Conservation (phyloP, 306 rosid genomes). For the Chamaecrista fasciculata region DNA sequence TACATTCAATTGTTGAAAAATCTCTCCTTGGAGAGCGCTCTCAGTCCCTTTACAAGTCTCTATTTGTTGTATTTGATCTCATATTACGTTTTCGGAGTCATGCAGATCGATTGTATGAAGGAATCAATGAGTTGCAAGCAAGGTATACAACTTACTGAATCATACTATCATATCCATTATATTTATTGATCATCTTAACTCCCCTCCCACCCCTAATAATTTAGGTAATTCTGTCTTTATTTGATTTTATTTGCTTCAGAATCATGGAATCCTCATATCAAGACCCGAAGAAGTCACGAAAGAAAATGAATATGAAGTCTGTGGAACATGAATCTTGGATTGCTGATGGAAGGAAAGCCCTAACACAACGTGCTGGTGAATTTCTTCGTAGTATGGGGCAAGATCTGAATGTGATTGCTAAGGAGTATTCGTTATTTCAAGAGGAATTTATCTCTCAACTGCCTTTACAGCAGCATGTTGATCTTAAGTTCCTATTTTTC, state of each 20-base stretch:
- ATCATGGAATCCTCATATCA: conserved; percentile 62
- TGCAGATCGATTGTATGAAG: conserved; percentile 85
- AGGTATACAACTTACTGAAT: conserved; percentile 48
- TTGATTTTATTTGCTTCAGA: conserved; percentile 50
- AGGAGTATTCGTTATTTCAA: conserved; percentile 82
- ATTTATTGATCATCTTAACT: neutral
- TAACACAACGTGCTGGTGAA: conserved; percentile 80
- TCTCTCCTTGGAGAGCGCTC: conserved; percentile 95
- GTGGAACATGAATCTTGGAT: conserved; percentile 70
- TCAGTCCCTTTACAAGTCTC: conserved; percentile 74
- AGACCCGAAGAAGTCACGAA: conserved; percentile 58
- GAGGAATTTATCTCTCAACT: conserved; percentile 89
- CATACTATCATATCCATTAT: conserved; percentile 11
- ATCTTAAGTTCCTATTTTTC: conserved; percentile 90
- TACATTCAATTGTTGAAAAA: conserved; percentile 82
- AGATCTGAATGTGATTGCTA: conserved; percentile 72
- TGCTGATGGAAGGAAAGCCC: conserved; percentile 86
- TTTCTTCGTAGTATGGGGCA: conserved; percentile 76
- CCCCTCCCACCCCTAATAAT: neutral
- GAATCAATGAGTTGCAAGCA: conserved; percentile 87
- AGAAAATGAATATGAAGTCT: conserved; percentile 40
- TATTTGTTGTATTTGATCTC: conserved; percentile 81
- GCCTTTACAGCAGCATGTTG: conserved; percentile 95
- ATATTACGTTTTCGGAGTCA: conserved; percentile 82
- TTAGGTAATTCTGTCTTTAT: conserved; percentile 9